Evolutionary conservation across 306 rosid genomes (phyloP).

Genomic region (Corylus avellana): DNA sequence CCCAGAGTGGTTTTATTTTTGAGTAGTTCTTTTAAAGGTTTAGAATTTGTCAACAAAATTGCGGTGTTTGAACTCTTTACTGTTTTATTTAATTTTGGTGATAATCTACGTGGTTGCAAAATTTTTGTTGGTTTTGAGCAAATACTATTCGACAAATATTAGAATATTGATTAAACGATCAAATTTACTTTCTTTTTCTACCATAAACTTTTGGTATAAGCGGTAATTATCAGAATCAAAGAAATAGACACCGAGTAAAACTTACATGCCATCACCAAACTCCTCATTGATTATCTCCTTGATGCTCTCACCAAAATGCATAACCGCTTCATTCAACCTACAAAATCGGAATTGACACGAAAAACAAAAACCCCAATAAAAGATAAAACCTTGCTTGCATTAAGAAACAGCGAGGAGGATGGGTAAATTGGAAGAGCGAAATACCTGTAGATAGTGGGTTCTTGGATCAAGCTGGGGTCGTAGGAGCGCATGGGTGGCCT

Average conservation of each 20-base stretch:
- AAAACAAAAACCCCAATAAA: slow-evolving; percentile 10
- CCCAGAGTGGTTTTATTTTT: too few relatives aligned
- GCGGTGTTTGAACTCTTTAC: too few relatives aligned
- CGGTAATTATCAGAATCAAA: neutral
- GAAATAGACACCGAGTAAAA: slow-evolving; percentile 15
- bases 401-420: neutral
- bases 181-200: too few relatives aligned
- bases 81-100: too few relatives aligned
- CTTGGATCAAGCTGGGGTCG: slow-evolving; percentile 81
- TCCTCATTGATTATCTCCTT: slow-evolving; percentile 92
- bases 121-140: too few relatives aligned
- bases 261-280: slow-evolving; percentile 99
- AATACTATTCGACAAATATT: too few relatives aligned
- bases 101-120: too few relatives aligned
- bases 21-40: too few relatives aligned
- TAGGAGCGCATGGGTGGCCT: slow-evolving; percentile 80
- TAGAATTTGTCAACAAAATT: too few relatives aligned
- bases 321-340: slow-evolving; percentile 92
- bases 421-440: slow-evolving; percentile 6
- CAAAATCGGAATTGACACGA: slow-evolving; percentile 23
- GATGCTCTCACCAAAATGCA: slow-evolving; percentile 99
- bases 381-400: neutral
- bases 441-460: slow-evolving; percentile 81
- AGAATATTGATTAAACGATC: too few relatives aligned
- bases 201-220: too few relatives aligned